Conservation (phyloP, 2,329 filamentous ascomycete species). For the Dothideomycetes sp. region DNA sequence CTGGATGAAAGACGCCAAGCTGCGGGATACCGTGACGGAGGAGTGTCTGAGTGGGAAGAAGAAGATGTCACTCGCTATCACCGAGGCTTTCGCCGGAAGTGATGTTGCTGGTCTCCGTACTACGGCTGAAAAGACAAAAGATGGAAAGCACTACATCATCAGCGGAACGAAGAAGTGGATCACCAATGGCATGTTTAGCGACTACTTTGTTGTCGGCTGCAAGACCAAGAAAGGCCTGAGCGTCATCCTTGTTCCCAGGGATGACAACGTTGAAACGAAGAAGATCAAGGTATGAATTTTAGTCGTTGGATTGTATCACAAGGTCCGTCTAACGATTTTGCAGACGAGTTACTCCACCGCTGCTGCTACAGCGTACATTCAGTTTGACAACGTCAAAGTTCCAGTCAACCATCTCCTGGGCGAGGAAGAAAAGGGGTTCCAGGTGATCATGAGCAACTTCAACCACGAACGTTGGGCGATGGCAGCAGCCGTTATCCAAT, state of each 20-base stretch:
- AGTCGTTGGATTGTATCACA: background rate
- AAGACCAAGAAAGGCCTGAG: constrained; percentile 70
- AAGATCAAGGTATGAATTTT: constrained; percentile 48
- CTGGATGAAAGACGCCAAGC: constrained; percentile 59
- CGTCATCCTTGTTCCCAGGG: constrained; percentile 65
- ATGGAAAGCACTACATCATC: constrained; percentile 62
- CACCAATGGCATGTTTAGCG: constrained; percentile 68
- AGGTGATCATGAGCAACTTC: constrained; percentile 78
- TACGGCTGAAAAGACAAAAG: constrained; percentile 65
- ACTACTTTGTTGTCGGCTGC: constrained; percentile 77
- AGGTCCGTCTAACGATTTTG: background rate
- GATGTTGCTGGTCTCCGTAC: constrained; percentile 75
- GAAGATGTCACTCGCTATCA: constrained; percentile 82
- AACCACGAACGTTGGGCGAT: constrained; percentile 52
- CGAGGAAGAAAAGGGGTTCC: constrained; percentile 76
- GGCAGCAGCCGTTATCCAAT: constrained; percentile 50
- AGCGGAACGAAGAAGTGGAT: constrained; percentile 81
- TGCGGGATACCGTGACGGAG: constrained; percentile 57
- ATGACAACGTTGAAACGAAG: constrained; percentile 66
- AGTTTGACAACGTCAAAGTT: constrained; percentile 80
- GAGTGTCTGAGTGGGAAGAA: constrained; percentile 73
- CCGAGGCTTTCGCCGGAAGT: constrained; percentile 76
- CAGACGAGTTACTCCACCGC: constrained; percentile 66
- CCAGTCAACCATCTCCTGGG: constrained; percentile 70
- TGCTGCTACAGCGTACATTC: constrained; percentile 70